These are phyloP conservation scores for Raffaelea ambrosiae DNA, from an alignment of 2,329 filamentous ascomycete species.

Conservation along the genomic window DNA sequence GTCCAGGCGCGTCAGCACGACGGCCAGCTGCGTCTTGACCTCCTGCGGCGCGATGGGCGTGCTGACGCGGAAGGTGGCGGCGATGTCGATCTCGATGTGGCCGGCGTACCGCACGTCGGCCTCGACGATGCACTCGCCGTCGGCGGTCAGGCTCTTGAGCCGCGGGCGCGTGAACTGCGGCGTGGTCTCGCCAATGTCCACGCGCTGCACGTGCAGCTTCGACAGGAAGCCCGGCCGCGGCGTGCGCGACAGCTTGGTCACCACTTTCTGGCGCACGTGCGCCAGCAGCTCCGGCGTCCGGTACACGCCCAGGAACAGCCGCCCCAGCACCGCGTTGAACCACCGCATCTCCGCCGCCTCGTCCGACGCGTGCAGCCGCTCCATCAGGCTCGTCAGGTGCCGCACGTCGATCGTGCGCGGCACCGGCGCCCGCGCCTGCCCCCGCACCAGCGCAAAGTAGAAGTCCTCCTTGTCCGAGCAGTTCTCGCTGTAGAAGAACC, in stretches of 20 bases:
- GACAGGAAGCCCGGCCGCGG: constrained; percentile 88
- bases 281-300: constrained; percentile 74
- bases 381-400: constrained; percentile 82
- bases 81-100: constrained; percentile 81
- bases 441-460: constrained; percentile 84
- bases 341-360: constrained; percentile 86
- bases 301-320: constrained; percentile 81
- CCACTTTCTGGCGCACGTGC: constrained; percentile 75
- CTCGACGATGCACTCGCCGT: constrained; percentile 82
- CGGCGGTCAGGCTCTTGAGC: constrained; percentile 80
- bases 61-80: constrained; percentile 87
- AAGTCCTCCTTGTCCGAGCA: constrained; percentile 97
- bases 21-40: constrained; percentile 80
- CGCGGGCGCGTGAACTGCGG: constrained; percentile 85
- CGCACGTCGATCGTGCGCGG: constrained; percentile 73
- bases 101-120: constrained; percentile 83
- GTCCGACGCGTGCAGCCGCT: constrained; percentile 83
- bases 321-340: constrained; percentile 85
- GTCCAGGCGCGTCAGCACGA: constrained; percentile 74
- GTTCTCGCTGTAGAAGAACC: constrained; percentile 91
- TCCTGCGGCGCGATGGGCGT: constrained; percentile 86
- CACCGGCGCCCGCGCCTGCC: constrained; percentile 64
- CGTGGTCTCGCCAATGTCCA: constrained; percentile 78
- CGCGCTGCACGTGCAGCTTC: constrained; percentile 69
- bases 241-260: constrained; percentile 91